phyloP scores from a whole-genome alignment of 2,329 filamentous ascomycete genomes.

The Paraphoma sp. region DNA sequence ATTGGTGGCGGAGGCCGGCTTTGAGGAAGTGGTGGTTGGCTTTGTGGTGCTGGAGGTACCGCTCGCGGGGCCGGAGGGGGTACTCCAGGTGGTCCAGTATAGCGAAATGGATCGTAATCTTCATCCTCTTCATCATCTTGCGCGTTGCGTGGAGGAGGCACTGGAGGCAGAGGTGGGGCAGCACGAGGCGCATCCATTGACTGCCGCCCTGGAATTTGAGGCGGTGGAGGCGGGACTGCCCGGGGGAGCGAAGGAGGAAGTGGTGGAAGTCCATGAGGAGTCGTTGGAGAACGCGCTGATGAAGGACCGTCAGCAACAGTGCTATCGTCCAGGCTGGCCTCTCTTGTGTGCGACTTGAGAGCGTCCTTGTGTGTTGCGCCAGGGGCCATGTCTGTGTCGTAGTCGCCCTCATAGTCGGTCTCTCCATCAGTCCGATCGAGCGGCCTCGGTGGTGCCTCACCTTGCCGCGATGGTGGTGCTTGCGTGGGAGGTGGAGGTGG shows the following conservation, averaged over 20 bases:
- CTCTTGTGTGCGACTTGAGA: slow-evolving; percentile 79
- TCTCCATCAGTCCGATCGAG: slow-evolving; percentile 77
- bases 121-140: slow-evolving; percentile 55
- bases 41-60: slow-evolving; percentile 45
- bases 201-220: slow-evolving; percentile 61
- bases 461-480: slow-evolving; percentile 47
- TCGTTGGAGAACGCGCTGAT: slow-evolving; percentile 47
- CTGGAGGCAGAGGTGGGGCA: slow-evolving; percentile 70
- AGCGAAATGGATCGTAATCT: slow-evolving; percentile 73
- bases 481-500: slow-evolving; percentile 56
- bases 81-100: slow-evolving; percentile 39
- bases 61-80: slow-evolving; percentile 43
- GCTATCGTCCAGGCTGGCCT: slow-evolving; percentile 75
- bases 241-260: slow-evolving; percentile 47
- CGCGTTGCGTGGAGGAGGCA: slow-evolving; percentile 66
- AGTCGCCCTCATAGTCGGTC: slow-evolving; percentile 96
- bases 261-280: slow-evolving; percentile 42
- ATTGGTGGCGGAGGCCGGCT: slow-evolving; percentile 39
- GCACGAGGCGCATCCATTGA: slow-evolving; percentile 74
- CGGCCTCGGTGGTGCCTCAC: slow-evolving; percentile 35
- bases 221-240: slow-evolving; percentile 61
- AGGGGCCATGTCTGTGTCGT: slow-evolving; percentile 97
- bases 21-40: slow-evolving; percentile 39
- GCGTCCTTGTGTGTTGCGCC: slow-evolving; percentile 93
- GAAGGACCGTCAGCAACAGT: slow-evolving; percentile 63